Evolutionary conservation across 768 basidiomycete species (phyloP), one percentile per base, ranked within the genome.

Genomic region (Candolleomyces aberdarensis): DNA sequence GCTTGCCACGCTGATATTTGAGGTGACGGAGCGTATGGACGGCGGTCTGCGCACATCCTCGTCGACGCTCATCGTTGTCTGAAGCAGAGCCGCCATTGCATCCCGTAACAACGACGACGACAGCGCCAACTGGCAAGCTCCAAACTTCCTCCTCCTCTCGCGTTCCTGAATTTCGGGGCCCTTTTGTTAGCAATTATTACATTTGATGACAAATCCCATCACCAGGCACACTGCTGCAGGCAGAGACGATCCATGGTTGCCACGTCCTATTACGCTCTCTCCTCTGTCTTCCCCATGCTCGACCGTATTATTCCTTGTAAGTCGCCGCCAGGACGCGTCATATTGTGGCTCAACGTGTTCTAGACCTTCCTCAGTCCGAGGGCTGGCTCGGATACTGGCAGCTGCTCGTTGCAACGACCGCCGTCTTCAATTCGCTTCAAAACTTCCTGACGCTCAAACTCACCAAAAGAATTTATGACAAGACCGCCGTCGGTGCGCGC

Each of bases 371-470:
- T 0, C 76, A 85, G 52, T 75, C 78, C 14, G 76, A 77, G 8
- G 96, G 95, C 31, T 80, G 83, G 69, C 83, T 99, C 9, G 93
- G 94, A 1, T 82, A 85, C 71, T 98, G 95, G 94, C 90, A 94
- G 73, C 83, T 97, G 56, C 66, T 96, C 62, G 85, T 95, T 41
- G 85, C 93, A 41, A 76, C 80, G 20, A 82, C 87, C 55, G 92
- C 94, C 15, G 60, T 94, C 29, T 92, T 96, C 80, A 98, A 98
- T 78, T 85, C 87, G 2, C 67, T 85, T 3, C 94, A 97, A 72
- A 96, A 91, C 74, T 89, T 92, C 67, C 64, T 80, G 39, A 94
- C 91, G 0, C 80, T 91, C 55, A 87, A 84, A 62, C 74, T 95
- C 65, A 95, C 92, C 43, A 85, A 86, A 59, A 82, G 80, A 68